Conservation (phyloP, 1,284 basidiomycete genomes). For the Puccinia novopanici region DNA sequence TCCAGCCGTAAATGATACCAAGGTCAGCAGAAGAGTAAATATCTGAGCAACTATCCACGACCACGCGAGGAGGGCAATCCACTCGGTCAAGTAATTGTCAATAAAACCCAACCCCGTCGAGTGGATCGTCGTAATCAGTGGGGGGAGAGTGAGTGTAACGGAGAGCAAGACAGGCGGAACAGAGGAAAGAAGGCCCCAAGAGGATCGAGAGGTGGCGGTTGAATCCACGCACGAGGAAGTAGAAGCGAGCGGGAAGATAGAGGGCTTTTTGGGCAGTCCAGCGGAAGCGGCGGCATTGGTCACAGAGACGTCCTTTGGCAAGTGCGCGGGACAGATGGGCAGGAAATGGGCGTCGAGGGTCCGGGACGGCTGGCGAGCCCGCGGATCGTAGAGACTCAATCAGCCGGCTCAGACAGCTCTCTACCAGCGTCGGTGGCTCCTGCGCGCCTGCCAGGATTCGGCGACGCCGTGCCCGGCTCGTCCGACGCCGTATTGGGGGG, state of each 20-base stretch:
- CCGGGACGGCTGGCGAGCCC: neutral
- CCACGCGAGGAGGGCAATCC: no score
- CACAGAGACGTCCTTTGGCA: conserved; percentile 59
- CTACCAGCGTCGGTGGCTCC: conserved; percentile 1
- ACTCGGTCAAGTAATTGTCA: neutral
- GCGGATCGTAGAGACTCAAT: neutral
- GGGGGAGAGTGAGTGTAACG: neutral
- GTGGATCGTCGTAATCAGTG: neutral
- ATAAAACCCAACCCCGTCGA: neutral
- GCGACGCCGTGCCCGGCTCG: neutral
- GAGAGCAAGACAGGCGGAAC: conserved; percentile 3
- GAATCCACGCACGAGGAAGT: no score
- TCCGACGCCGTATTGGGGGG: neutral
- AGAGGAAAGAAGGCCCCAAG: conserved; percentile 17
- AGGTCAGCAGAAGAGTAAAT: no score
- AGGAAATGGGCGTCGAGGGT: neutral
- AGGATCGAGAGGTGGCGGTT: neutral
- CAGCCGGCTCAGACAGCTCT: conserved; percentile 26
- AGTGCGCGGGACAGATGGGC: conserved; percentile 1
- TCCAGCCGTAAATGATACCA: no score
- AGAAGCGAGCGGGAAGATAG: conserved; percentile 71
- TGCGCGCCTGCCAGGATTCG: neutral
- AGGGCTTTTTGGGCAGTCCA: conserved; percentile 78
- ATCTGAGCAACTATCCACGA: no score
- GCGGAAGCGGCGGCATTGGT: conserved; percentile 99